A percentile compares a stretch with the other conserved stretches of the same genome.
Evolutionary conservation across 2,329 filamentous ascomycete species (phyloP).

Genomic region (Aureobasidium melanogenum): DNA sequence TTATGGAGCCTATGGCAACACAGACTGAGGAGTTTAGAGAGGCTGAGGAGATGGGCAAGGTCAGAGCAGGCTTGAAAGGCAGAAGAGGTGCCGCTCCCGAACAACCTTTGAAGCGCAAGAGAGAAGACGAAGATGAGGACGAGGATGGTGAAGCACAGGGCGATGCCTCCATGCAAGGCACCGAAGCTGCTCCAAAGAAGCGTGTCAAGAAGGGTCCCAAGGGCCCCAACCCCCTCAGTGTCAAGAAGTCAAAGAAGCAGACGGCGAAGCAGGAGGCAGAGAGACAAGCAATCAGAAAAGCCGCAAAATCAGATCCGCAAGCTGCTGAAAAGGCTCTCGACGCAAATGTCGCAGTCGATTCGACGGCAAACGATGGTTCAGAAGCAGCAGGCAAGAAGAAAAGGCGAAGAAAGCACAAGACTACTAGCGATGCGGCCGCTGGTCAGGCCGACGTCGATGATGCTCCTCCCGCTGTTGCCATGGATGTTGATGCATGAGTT

Average conservation of each 20-base stretch:
- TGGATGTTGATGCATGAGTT: conserved; percentile 10
- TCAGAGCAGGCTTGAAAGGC: conserved; percentile 54
- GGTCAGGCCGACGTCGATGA: conserved; percentile 14
- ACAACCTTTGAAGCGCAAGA: conserved; percentile 23
- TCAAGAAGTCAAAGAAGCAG: conserved; percentile 58
- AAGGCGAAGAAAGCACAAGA: conserved; percentile 21
- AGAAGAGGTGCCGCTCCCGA: conserved; percentile 17
- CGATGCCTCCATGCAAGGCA: conserved; percentile 32
- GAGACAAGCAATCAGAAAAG: conserved; percentile 15
- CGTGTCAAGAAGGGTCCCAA: conserved; percentile 54
- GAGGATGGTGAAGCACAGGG: conserved; percentile 29
- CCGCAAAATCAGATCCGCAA: conserved; percentile 22
- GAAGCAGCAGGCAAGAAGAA: conserved; percentile 20
- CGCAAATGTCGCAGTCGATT: not conserved
- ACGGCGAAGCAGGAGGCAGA: conserved; percentile 12
- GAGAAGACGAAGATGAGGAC: conserved; percentile 20
- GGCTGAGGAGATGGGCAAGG: conserved; percentile 64
- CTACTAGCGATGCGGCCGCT: conserved; percentile 5
- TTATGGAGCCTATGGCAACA: conserved; percentile 67
- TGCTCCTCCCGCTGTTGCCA: not conserved
- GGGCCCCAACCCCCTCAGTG: conserved; percentile 60
- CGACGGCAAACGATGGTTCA: conserved; percentile 1
- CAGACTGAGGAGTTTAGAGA: conserved; percentile 55
- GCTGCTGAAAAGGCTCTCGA: conserved; percentile 18
- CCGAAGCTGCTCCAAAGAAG: conserved; percentile 37